Evolutionary conservation across 257 asterid species (phyloP), one percentile per base, ranked within the genome.

Genomic region (Avicennia marina): DNA sequence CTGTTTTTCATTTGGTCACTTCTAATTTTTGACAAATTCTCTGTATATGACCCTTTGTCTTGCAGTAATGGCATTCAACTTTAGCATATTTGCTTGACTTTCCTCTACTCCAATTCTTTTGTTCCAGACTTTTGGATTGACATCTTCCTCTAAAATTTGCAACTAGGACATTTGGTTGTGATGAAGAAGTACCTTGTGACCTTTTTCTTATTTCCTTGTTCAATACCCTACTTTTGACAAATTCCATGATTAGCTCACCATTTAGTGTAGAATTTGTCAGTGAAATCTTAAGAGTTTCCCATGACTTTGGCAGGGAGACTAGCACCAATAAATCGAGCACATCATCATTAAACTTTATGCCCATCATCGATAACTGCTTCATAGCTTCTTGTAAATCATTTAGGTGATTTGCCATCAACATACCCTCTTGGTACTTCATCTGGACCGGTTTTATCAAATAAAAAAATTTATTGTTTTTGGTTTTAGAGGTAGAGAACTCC

Each of bases 31-130:
- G n/a, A 4, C 60, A 36, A 13, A 46, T 0, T 32, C 49, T 62
- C 20, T 18, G 15, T 4, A 42, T 63, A 15, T 51, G 69, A 4
- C 62, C n/a, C 47, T 5, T 10, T 31, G 3, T 6, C 0, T 26
- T 19, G 50, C 38, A 63, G 17, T 63, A 7, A 27, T 29, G 26
- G 15, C 36, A 63, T 33, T 52, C 62, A 16, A 52, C 11, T 8
- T 39, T 53, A 2, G 22, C 29, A 9, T 21, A 52, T 17, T 16
- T 38, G 13, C 31, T 53, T 0, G 60, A 63, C 22, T 63, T 63
- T 8, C 54, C 36, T 19, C 34, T 7, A 6, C 19, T n/a, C 7
- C 12, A 52, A 0, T 21, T 3, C 20, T 25, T 51, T 6, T 22
- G 27, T 7, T 53, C 43, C 9, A 27, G 15, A 12, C 41, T 32